Evolutionary conservation across 2,329 filamentous ascomycete species (phyloP), one percentile per base, ranked within the genome.

Genomic region (Chaetomiaceae sp.): DNA sequence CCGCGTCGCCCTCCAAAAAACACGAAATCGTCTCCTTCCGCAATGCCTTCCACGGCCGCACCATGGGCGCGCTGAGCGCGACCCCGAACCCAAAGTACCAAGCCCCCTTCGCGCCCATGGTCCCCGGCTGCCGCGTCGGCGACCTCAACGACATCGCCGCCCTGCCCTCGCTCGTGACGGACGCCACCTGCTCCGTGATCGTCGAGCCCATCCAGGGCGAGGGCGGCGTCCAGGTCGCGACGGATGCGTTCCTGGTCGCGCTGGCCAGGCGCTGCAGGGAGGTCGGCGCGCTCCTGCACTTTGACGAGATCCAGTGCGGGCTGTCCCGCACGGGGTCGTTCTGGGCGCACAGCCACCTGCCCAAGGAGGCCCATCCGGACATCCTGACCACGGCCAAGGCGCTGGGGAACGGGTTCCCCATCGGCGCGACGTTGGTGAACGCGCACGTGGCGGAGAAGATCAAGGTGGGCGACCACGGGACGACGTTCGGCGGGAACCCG

Each of bases 21-120:
- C 71, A 82, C 62, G 90, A 96, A 65, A 73, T 99, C 43, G 89
- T 97, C 47, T 95, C 90, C 14, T 99, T 97, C 76, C 75, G 89
- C 63, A 86, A 87, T 63, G 91, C 89, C 34, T 99, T 99, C 78
- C 94, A 99, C 71, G 94, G 94, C 63, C 86, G 94, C 54, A 97
- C 94, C 14, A 95, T 97, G 89, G 94, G 94, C 47, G 85, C 86
- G 53, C 75, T 99, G 40, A 95, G 89, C n/a, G 94, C 94, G 10
- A 99, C 94, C 5, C 94, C 91, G 43, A 99, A 97, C 73, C 89
- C 90, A 16, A 99, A 99, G 71, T 99, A 99, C 73, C 94, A 99
- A 73, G 82, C 86, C 62, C 94, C 94, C 0, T 99, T 99, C 67
- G 78, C 89, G 13, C 94, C 94, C 33, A 96, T 99, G 91, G 75